phyloP scores from a whole-genome alignment of 2,329 filamentous ascomycete genomes.

The Neonectria hederae region DNA sequence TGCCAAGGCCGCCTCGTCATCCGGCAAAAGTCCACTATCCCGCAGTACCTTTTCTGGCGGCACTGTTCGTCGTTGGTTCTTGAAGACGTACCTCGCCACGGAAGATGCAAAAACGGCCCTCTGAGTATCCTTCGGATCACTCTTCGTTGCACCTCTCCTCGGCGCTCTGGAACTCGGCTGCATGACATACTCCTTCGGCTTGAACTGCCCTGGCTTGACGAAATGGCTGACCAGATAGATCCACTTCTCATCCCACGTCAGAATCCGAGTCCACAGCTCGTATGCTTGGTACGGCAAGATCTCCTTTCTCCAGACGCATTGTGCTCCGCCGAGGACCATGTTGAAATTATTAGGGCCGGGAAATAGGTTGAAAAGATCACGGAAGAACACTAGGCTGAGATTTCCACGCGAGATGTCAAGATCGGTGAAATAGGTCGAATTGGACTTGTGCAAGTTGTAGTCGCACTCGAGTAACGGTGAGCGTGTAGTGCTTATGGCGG shows the following conservation, averaged over 20 bases:
- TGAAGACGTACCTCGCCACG: conserved; percentile 14
- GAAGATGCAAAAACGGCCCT: conserved; percentile 15
- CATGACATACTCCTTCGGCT: conserved; percentile 21
- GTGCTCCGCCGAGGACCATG: conserved; percentile 14
- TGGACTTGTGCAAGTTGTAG: conserved; percentile 33
- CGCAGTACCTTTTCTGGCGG: conserved; percentile 5
- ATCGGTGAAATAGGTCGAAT: conserved; percentile 31
- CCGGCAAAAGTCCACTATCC: conserved; percentile 2
- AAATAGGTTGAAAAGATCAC: conserved; percentile 17
- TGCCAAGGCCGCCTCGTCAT: not conserved
- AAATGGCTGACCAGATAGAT: conserved; percentile 30
- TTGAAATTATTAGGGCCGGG: conserved; percentile 11
- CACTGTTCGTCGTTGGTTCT: conserved; percentile 11
- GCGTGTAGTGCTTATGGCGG: conserved; percentile 14
- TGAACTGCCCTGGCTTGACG: conserved; percentile 15
- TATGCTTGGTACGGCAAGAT: conserved; percentile 27
- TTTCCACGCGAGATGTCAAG: conserved; percentile 28
- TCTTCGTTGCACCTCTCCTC: not conserved
- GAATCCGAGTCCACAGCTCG: conserved; percentile 27
- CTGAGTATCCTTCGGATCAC: not conserved
- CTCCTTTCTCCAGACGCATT: conserved; percentile 27
- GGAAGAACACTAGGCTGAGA: conserved; percentile 18
- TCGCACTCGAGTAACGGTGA: conserved; percentile 27
- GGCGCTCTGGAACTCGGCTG: not conserved
- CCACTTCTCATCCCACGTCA: conserved; percentile 33